Evolutionary conservation across 176 grass and related monocot species (phyloP), one percentile per base, ranked within the genome.

Genomic region (Oryza meridionalis): DNA sequence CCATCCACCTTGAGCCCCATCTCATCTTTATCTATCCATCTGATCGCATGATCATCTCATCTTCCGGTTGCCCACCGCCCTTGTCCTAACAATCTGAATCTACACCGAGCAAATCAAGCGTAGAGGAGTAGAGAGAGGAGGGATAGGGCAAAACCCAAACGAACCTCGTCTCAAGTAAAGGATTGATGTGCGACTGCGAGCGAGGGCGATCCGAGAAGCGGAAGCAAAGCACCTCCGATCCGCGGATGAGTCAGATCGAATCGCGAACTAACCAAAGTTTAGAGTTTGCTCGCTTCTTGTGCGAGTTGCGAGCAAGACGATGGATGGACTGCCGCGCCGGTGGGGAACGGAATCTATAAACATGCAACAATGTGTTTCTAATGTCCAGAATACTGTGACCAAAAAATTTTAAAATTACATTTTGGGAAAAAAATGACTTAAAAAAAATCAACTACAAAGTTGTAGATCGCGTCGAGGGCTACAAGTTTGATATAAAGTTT

Each of bases 1-100:
- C n/a, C n/a, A n/a, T 90, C 80, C 67, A 91, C 84, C 88, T 90
- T 86, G 32, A 86, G 72, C 69, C 66, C 63, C 92, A 94, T 91
- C 33, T 35, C 33, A 35, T 31, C 29, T 31, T 38, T 43, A 77
- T n/a, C 7, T 7, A 55, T 61, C 58, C 19, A 61, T 61, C 58
- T 61, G 53, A 59, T 21, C 53, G 7, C n/a, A 3, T 35, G 33
- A 35, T 35, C 33, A 6, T 8, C 55, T n/a, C 21, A 19, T n/a
- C 53, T 35, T 6, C n/a, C 19, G 6, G 50, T 6, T n/a, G n/a
- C n/a, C n/a, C n/a, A n/a, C n/a, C n/a, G 1, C 19, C 0, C 53
- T n/a, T 59, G 19, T 59, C 19, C 19, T 59, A 59, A 19, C 17
- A n/a, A 59, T 59, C 40, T 9, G 2, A 40, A 40, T 7, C 49